These are phyloP conservation scores for Tulasnella sp. DNA, from an alignment of 768 basidiomycete species.

Conservation along the genomic window DNA sequence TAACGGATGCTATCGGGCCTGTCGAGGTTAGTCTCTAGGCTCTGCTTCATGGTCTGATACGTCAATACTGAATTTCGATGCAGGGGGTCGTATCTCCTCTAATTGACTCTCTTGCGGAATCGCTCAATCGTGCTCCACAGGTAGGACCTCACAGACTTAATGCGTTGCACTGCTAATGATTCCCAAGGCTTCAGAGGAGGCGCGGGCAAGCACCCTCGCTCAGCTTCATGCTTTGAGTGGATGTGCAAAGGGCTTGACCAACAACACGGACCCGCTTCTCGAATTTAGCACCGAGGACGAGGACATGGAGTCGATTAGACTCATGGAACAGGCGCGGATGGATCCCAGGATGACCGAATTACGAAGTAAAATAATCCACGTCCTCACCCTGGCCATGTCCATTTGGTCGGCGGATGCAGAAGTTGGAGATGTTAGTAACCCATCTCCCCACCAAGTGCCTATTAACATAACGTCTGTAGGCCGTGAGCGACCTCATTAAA, in stretches of 20 bases:
- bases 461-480: slow-evolving; percentile 30
- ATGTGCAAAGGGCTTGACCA: slow-evolving; percentile 77
- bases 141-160: slow-evolving; percentile 30
- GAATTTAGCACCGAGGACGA: not conserved
- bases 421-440: slow-evolving; percentile 51
- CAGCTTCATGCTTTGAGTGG: slow-evolving; percentile 76
- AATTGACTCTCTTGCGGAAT: slow-evolving; percentile 52
- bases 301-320: slow-evolving; percentile 40
- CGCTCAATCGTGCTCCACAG: slow-evolving; percentile 41
- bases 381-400: slow-evolving; percentile 49
- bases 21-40: slow-evolving; percentile 41
- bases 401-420: slow-evolving; percentile 72
- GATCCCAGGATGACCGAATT: slow-evolving; percentile 53
- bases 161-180: not conserved
- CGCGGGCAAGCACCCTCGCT: slow-evolving; percentile 49
- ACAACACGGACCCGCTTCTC: slow-evolving; percentile 53
- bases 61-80: not conserved
- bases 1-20: slow-evolving; percentile 63
- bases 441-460: not conserved
- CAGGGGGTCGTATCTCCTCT: slow-evolving; percentile 71
- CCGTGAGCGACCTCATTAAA: slow-evolving; percentile 71
- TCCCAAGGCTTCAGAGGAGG: slow-evolving; percentile 57
- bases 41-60: not conserved
- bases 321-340: slow-evolving; percentile 47
- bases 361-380: slow-evolving; percentile 52